Conservation (phyloP, 805 yeast species). For the Candida morakotiae region DNA sequence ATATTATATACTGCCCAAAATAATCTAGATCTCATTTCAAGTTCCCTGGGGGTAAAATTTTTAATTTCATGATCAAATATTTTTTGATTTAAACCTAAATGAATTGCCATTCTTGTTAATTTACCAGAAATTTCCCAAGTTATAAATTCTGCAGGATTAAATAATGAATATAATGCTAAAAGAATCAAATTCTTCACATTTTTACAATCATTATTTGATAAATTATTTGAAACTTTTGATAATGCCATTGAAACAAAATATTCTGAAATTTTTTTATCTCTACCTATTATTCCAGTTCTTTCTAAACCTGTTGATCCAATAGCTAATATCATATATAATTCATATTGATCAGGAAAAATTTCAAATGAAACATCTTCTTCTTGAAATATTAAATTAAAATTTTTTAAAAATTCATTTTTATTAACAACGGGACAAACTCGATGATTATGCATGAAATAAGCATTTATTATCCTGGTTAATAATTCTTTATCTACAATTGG, state of each 20-base stretch:
- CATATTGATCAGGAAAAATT: conserved; percentile 30
- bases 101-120: conserved; percentile 40
- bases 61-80: conserved; percentile 13
- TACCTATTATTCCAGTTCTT: conserved; percentile 13
- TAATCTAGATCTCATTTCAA: conserved; percentile 42
- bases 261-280: conserved; percentile 29
- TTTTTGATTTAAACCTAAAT: conserved; percentile 44
- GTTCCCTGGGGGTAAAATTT: conserved; percentile 16
- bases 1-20: conserved; percentile 49
- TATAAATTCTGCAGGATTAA: conserved; percentile 45
- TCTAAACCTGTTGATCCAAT: conserved; percentile 51
- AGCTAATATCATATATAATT: conserved; percentile 50
- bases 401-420: conserved; percentile 30
- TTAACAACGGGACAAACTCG: conserved; percentile 42
- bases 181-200: conserved; percentile 39
- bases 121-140: conserved; percentile 53
- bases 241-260: conserved; percentile 40
- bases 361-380: conserved; percentile 11
- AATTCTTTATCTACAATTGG: conserved; percentile 22
- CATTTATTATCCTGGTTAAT: conserved; percentile 35
- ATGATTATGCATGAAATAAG: conserved; percentile 43
- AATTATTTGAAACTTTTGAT: conserved; percentile 31
- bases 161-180: conserved; percentile 47
- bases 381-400: conserved; percentile 21
- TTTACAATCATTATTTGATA: conserved; percentile 35